Conservation (phyloP, 306 rosid species). For the Gynostemma pentaphyllum region DNA sequence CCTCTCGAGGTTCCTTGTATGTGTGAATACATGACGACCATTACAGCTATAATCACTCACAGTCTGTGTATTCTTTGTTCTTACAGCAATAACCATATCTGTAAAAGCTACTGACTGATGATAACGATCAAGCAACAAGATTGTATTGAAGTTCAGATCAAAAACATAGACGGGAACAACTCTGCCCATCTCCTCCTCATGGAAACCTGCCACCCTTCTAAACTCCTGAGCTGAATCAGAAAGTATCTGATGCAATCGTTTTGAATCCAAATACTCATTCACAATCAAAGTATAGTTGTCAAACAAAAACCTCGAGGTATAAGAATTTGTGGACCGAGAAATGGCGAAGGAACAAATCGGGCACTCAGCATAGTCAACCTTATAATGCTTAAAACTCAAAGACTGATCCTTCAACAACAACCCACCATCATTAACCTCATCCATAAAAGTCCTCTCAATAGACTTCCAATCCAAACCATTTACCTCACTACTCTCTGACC, state of each 20-base stretch:
- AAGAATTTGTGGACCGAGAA: slow-evolving; percentile 61
- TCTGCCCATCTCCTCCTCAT: slow-evolving; percentile 64
- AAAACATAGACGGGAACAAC: slow-evolving; percentile 81
- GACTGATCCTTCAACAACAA: slow-evolving; percentile 59
- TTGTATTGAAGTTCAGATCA: slow-evolving; percentile 47
- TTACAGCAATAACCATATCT: slow-evolving; percentile 91
- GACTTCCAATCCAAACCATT: slow-evolving; percentile 57
- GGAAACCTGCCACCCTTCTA: slow-evolving; percentile 44
- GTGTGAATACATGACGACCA: slow-evolving; percentile 65
- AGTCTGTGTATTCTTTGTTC: slow-evolving; percentile 78
- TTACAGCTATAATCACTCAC: slow-evolving; percentile 92
- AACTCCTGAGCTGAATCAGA: slow-evolving; percentile 59
- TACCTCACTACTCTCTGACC: slow-evolving; percentile 27
- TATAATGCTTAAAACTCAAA: slow-evolving; percentile 45
- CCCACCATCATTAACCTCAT: slow-evolving; percentile 41
- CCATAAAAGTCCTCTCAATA: slow-evolving; percentile 50
- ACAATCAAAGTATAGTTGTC: slow-evolving; percentile 84
- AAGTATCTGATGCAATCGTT: slow-evolving; percentile 69
- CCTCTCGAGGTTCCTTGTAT: slow-evolving; percentile 65
- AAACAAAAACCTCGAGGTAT: slow-evolving; percentile 79
- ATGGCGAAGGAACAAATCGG: slow-evolving; percentile 62
- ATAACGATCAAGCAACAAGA: slow-evolving; percentile 67
- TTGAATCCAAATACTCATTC: slow-evolving; percentile 92
- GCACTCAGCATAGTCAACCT: slow-evolving; percentile 35
- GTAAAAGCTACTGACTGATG: slow-evolving; percentile 86